A percentile compares a stretch with the other conserved stretches of the same genome.
phyloP scores from a whole-genome alignment of 2,329 filamentous ascomycete species.

The Aspergillus fijiensis region DNA sequence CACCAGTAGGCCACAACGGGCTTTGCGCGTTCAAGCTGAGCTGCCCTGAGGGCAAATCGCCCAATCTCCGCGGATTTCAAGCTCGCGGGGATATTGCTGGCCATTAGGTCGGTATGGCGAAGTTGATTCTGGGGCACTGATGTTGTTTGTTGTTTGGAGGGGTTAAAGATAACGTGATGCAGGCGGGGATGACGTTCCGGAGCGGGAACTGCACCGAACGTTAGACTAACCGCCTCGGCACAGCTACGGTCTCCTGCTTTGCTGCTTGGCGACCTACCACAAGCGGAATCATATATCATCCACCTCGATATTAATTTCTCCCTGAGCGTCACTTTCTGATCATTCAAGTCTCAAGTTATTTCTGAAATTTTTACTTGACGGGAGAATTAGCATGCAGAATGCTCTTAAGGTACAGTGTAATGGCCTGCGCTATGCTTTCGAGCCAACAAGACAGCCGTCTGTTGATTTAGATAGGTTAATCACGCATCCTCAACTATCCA shows the following conservation, averaged over 20 bases:
- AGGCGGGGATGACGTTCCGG: slow-evolving; percentile 25
- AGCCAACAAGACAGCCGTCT: not conserved
- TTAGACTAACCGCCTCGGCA: not conserved
- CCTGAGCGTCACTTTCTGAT: not conserved
- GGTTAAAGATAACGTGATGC: slow-evolving; percentile 8
- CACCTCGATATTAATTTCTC: not conserved
- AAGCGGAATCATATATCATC: not conserved
- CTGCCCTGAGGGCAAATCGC: slow-evolving; percentile 78
- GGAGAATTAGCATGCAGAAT: too few species aligned
- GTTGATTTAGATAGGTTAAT: not conserved
- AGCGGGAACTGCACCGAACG: slow-evolving; percentile 6
- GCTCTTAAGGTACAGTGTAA: too few species aligned
- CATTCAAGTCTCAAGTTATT: not conserved
- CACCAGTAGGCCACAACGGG: slow-evolving; percentile 95
- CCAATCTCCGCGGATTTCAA: slow-evolving; percentile 79
- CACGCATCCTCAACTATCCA: slow-evolving; percentile 41
- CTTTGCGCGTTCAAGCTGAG: slow-evolving; percentile 79
- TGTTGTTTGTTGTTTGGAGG: not conserved
- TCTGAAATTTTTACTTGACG: too few species aligned
- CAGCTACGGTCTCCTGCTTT: not conserved
- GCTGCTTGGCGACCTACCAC: too few species aligned
- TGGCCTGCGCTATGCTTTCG: not conserved
- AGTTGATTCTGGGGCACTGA: not conserved
- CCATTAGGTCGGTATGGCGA: slow-evolving; percentile 56
- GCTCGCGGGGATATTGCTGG: slow-evolving; percentile 65